A percentile compares a stretch with the other conserved stretches of the same genome.
These are phyloP conservation scores for Triangularia setosa DNA, from an alignment of 2,329 filamentous ascomycete genomes.

Conservation along the genomic window DNA sequence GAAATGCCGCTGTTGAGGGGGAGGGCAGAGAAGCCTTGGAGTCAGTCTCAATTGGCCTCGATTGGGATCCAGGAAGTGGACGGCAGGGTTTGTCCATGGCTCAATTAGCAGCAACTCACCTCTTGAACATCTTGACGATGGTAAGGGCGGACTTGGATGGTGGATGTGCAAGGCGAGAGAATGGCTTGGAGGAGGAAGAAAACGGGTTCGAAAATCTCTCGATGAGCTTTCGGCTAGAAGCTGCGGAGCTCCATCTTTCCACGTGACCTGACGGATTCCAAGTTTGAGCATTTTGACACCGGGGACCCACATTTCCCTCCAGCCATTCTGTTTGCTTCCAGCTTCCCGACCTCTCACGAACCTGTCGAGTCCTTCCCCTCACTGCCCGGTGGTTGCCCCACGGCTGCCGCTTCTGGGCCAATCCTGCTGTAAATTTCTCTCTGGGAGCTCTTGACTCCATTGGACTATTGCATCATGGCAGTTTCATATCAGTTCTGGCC, in stretches of 20 bases:
- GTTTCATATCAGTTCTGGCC: neutral
- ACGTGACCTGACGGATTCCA: constrained; percentile 22
- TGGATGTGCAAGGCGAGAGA: constrained; percentile 24
- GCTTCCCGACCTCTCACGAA: constrained; percentile 2
- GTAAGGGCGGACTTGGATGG: constrained; percentile 53
- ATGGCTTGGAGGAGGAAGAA: constrained; percentile 27
- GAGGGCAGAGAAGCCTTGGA: constrained; percentile 27
- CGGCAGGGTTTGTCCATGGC: neutral
- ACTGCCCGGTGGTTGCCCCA: neutral
- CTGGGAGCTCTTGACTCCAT: neutral
- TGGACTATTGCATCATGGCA: neutral
- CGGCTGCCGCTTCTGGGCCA: neutral
- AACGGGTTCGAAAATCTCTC: constrained; percentile 31
- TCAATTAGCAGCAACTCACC: constrained; percentile 50
- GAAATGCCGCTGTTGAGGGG: constrained; percentile 58
- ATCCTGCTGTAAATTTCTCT: neutral
- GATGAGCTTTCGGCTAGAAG: constrained; percentile 29
- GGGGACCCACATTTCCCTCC: neutral
- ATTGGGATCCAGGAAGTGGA: constrained; percentile 9
- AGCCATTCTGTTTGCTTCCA: neutral
- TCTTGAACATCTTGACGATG: constrained; percentile 80
- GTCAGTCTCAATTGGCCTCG: constrained; percentile 47
- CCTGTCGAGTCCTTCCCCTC: constrained; percentile 1
- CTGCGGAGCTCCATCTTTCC: constrained; percentile 27
- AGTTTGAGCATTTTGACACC: constrained; percentile 1